These are phyloP conservation scores for Jatropha curcas DNA, from an alignment of 345 rosid genomes.

Conservation along the genomic window DNA sequence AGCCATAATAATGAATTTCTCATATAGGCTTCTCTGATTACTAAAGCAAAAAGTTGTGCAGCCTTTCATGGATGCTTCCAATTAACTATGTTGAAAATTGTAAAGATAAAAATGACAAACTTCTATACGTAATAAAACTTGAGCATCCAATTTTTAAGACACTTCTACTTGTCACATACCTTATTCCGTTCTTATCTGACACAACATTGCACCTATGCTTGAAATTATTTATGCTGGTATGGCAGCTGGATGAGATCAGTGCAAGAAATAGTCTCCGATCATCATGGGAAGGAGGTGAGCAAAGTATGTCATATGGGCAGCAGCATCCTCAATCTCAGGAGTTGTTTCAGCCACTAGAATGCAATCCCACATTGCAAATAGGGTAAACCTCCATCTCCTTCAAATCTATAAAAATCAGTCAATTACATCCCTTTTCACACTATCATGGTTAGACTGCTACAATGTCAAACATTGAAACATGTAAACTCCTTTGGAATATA, in stretches of 20 bases:
- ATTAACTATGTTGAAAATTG: background rate
- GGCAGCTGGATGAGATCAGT: conserved; percentile 75
- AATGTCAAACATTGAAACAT: no score
- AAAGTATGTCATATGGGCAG: conserved; percentile 56
- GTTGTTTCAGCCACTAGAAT: conserved; percentile 72
- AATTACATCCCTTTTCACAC: no score
- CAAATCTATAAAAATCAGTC: no score
- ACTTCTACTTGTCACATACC: background rate
- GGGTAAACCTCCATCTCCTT: conserved; percentile 50
- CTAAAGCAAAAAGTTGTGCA: background rate
- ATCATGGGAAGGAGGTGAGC: conserved; percentile 81
- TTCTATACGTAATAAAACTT: background rate
- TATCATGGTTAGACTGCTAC: no score
- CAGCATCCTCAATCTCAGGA: conserved; percentile 73
- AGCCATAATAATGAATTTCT: background rate
- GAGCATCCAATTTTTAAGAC: background rate
- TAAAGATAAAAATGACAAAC: background rate
- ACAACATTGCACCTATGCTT: no score
- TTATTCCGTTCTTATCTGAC: background rate
- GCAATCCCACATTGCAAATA: conserved; percentile 95
- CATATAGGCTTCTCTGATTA: background rate
- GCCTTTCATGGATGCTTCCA: background rate
- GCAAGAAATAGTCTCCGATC: conserved; percentile 53
- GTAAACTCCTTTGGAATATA: background rate
- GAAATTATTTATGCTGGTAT: background rate